phyloP scores from a whole-genome alignment of 352 stramenopile genomes.

The Phytophthora sojae region DNA sequence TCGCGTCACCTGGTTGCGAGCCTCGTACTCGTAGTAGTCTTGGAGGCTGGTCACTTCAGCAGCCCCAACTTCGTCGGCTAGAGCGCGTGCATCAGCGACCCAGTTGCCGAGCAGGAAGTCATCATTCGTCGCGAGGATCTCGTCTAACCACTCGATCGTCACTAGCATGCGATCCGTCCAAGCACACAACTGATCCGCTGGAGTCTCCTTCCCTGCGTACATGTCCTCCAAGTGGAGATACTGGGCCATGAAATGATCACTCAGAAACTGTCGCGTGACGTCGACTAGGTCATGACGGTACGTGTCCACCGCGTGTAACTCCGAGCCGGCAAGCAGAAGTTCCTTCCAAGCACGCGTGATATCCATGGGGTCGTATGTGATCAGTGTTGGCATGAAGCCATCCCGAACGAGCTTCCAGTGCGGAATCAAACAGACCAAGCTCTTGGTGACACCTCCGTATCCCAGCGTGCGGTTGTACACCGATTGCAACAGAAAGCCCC shows the following conservation, averaged over 20 bases:
- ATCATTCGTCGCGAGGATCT: conserved; percentile 67
- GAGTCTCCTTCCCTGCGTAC: conserved; percentile 44
- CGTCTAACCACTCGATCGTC: conserved; percentile 64
- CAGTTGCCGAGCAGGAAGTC: conserved; percentile 81
- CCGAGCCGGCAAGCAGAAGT: conserved; percentile 50
- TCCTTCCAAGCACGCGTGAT: conserved; percentile 66
- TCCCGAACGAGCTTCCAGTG: conserved; percentile 71
- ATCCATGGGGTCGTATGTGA: conserved; percentile 77
- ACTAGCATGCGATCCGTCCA: conserved; percentile 57
- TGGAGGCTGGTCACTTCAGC: conserved; percentile 26
- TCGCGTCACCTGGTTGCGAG: conserved; percentile 83
- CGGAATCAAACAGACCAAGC: conserved; percentile 68
- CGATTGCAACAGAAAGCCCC: conserved; percentile 58
- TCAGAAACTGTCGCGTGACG: conserved; percentile 79
- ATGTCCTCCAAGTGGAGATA: conserved; percentile 67
- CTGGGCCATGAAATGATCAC: conserved; percentile 64
- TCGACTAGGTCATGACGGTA: conserved; percentile 85
- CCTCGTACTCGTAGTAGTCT: conserved; percentile 83
- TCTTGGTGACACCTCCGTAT: conserved; percentile 82
- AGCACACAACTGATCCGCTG: conserved; percentile 42
- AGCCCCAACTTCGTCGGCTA: conserved; percentile 40
- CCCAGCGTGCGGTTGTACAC: conserved; percentile 80
- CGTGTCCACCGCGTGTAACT: conserved; percentile 54
- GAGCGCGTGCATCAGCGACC: conserved; percentile 64
- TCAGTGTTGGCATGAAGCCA: conserved; percentile 77